Evolutionary conservation across 2,329 filamentous ascomycete species (phyloP).

Genomic region (Diaporthe vexans): DNA sequence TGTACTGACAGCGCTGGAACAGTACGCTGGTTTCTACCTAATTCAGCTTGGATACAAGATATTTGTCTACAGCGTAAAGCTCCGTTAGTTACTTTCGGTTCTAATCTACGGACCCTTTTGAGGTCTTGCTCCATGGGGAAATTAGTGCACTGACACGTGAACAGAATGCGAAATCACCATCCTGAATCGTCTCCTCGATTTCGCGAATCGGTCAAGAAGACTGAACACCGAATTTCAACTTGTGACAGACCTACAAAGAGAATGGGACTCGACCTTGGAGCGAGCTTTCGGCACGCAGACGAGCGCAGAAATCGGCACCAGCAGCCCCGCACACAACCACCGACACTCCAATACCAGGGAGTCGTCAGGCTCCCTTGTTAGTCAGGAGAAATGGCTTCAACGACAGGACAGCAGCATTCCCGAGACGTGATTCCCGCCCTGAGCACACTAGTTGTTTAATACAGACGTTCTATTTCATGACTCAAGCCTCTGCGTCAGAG

Average conservation of each 20-base stretch:
- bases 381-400: conserved; percentile 7
- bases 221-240: conserved; percentile 16
- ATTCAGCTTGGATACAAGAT: conserved; percentile 31
- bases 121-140: not conserved
- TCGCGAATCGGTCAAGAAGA: conserved; percentile 36
- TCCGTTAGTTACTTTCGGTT: conserved; percentile 1
- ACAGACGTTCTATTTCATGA: not conserved
- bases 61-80: conserved; percentile 39
- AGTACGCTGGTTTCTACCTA: conserved; percentile 20
- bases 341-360: not conserved
- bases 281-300: conserved; percentile 25
- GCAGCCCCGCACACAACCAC: not conserved
- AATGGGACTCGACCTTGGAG: conserved; percentile 31
- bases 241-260: conserved; percentile 27
- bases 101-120: rapidly evolving
- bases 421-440: not conserved
- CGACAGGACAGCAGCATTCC: not conserved
- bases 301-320: conserved; percentile 6
- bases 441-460: too few relatives aligned
- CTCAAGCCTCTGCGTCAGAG: too few relatives aligned
- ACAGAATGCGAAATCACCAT: conserved; percentile 42
- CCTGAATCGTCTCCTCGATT: conserved; percentile 42
- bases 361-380: not conserved
- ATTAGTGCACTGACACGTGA: not conserved
- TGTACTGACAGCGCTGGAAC: not conserved